A percentile compares a stretch with the other conserved stretches of the same genome.
Conservation (phyloP, 352 stramenopile genomes). For the Pythium plurisporium region DNA sequence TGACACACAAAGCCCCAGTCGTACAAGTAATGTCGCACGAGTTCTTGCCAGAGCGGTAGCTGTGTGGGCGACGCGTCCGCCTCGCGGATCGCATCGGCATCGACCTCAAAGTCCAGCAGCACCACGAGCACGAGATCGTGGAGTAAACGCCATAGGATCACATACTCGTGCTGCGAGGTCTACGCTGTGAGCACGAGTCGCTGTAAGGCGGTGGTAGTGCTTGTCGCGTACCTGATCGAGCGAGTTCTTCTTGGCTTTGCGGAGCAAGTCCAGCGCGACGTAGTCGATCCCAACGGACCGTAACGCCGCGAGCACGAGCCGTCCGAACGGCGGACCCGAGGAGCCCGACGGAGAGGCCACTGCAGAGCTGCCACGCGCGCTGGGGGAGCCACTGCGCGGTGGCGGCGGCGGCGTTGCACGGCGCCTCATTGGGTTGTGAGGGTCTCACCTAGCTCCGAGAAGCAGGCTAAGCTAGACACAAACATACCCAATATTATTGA, state of each 20-base stretch:
- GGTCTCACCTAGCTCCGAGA: too few species aligned
- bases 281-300: constrained; percentile 49
- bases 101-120: constrained; percentile 55
- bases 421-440: too few species aligned
- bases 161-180: constrained; percentile 32
- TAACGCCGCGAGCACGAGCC: constrained; percentile 34
- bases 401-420: too few species aligned
- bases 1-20: constrained; percentile 59
- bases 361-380: not conserved
- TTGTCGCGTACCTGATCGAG: too few species aligned
- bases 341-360: not conserved
- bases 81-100: constrained; percentile 31
- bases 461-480: too few species aligned
- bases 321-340: constrained; percentile 35
- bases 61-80: too few species aligned
- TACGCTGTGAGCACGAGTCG: not conserved
- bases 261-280: constrained; percentile 47
- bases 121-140: constrained; percentile 63
- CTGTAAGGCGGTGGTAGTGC: not conserved
- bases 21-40: constrained; percentile 57
- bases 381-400: not conserved
- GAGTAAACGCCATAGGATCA: constrained; percentile 49
- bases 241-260: constrained; percentile 55
- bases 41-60: constrained; percentile 27
- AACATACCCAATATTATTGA: too few species aligned